Percentiles rank a stretch among this genome's conserved stretches.
These are phyloP conservation scores for Eutrema japonicum DNA, from an alignment of 345 rosid species.

Conservation along the genomic window DNA sequence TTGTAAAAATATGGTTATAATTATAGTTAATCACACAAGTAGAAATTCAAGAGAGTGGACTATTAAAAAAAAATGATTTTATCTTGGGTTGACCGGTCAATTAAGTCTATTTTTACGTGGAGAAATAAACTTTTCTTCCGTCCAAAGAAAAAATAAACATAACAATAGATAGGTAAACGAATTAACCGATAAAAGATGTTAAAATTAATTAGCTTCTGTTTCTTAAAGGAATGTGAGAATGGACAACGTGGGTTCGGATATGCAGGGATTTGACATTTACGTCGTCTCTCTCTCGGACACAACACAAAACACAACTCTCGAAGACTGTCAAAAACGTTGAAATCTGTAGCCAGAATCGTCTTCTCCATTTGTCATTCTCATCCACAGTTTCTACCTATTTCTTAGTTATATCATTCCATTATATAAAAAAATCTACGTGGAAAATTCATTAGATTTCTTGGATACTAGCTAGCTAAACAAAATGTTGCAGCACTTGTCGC, in stretches of 20 bases:
- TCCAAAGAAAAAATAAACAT: neutral
- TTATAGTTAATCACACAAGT: neutral
- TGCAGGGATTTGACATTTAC: slow-evolving; percentile 69
- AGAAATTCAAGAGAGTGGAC: slow-evolving; percentile 3
- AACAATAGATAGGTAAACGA: neutral
- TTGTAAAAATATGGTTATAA: neutral
- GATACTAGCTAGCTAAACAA: slow-evolving; percentile 39
- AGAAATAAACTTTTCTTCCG: neutral
- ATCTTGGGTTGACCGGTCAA: slow-evolving; percentile 27
- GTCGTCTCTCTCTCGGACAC: slow-evolving; percentile 32
- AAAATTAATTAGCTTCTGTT: slow-evolving; percentile 7
- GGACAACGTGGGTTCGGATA: slow-evolving; percentile 62
- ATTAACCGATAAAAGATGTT: slow-evolving; percentile 24
- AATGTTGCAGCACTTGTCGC: slow-evolving; percentile 49
- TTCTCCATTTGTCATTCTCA: slow-evolving; percentile 88
- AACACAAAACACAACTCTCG: slow-evolving; percentile 63
- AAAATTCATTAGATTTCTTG: slow-evolving; percentile 31
- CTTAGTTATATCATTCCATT: neutral
- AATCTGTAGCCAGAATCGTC: slow-evolving; percentile 83
- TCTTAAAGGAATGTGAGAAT: slow-evolving; percentile 40
- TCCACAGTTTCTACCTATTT: slow-evolving; percentile 49
- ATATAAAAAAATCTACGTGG: slow-evolving; percentile 7
- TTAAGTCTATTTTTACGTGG: neutral
- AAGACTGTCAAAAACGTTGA: slow-evolving; percentile 63
- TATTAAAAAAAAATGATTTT: neutral